Base-by-base conservation (phyloP, 331 rosid species). In the Arachis monticola region DNA sequence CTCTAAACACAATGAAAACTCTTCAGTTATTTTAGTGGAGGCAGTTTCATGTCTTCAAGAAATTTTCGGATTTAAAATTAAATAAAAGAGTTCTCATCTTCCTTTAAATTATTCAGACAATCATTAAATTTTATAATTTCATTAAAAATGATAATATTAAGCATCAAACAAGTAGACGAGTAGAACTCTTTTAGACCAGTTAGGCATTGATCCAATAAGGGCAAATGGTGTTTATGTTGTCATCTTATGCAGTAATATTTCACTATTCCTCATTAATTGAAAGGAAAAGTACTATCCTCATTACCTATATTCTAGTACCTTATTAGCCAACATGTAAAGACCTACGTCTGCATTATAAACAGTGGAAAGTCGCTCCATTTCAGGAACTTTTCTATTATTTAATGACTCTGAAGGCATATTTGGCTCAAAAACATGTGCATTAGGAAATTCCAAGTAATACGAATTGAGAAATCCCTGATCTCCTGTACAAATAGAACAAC, bases 281-380 rank as follows among this genome's bases (percentile, higher is more conserved):
- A 73, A 73, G 70, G 41, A 68, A 44, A 78, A 76, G 53, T 27
- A 78, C 41, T 70, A 70, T 53, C 60, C 51, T 64, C 74, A 67
- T 73, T 86, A 71, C 77, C 69, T 74, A 66, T 71, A 67, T 41
- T 77, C 64, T 56, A 64, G 50, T 86, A 93, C 98, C 98, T 93
- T 93, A 87, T 93, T 93, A 75, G 98, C 98, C 12, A 93, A 97
- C 98, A 93, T 93, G 87, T 91, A 91, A 72, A 93, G 97, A 85
- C 98, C 98, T 52, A 91, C 97, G 78, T 93, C 98, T 31, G 98
- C 98, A 82, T 91, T 93, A 83, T 91, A 93, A 47, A 93, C 82
- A 61, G 98, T 91, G 58, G 98, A 93, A 46, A 93, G 98, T 69
- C 97, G 91, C 96, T 93, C 97, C 98, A 93, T 86, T 84, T 86